phyloP scores from a whole-genome alignment of 2,329 filamentous ascomycete species.

The Fusarium pseudoanthophilum region DNA sequence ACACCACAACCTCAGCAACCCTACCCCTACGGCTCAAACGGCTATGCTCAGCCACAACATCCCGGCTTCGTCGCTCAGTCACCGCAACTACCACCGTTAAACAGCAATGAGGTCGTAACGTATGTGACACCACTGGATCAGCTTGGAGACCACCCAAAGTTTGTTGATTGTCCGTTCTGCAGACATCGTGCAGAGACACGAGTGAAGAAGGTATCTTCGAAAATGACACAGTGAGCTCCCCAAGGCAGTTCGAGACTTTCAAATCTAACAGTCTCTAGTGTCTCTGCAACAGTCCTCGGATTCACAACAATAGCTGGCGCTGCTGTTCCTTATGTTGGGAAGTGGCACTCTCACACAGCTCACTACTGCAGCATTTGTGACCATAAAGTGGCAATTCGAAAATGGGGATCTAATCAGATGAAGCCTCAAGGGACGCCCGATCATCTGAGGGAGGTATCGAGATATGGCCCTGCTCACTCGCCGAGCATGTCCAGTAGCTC shows the following conservation, averaged over 20 bases:
- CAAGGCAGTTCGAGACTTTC: accelerated
- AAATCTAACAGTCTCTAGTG: constrained; percentile 9
- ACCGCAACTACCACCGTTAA: not conserved
- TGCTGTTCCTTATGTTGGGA: constrained; percentile 34
- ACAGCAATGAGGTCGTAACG: not conserved
- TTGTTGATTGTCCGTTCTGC: constrained; percentile 42
- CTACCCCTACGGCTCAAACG: not conserved
- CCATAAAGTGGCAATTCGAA: constrained; percentile 34
- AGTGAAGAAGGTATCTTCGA: constrained; percentile 37
- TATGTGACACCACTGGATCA: constrained; percentile 37
- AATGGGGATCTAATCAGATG: constrained; percentile 21
- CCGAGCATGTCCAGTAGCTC: not conserved
- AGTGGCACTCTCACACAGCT: constrained; percentile 33
- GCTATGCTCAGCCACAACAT: not conserved
- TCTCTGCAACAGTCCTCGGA: constrained; percentile 33
- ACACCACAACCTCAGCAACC: constrained; percentile 1
- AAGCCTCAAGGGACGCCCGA: constrained; percentile 37
- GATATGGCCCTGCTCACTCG: constrained; percentile 13
- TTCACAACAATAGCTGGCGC: constrained; percentile 36
- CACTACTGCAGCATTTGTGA: constrained; percentile 41
- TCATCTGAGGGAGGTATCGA: constrained; percentile 34
- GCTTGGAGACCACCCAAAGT: constrained; percentile 37
- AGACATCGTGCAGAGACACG: constrained; percentile 28
- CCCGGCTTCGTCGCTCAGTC: not conserved
- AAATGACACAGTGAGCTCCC: constrained; percentile 33